phyloP scores from a whole-genome alignment of 345 rosid species.

The Raphanus raphanistrum region DNA sequence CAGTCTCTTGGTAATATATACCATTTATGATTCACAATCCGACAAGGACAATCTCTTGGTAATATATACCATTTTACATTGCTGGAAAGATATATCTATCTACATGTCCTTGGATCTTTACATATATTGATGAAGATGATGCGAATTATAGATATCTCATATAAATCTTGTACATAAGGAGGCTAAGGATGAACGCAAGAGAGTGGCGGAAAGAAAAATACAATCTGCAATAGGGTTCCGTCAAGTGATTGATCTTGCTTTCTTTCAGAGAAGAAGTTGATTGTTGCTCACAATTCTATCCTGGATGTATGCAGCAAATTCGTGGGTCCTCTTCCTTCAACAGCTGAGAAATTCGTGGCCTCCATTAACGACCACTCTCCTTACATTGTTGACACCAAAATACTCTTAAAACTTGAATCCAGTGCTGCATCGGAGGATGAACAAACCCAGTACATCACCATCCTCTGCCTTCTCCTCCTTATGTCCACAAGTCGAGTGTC shows the following conservation, averaged over 20 bases:
- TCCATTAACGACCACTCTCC: slow-evolving; percentile 61
- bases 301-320: slow-evolving; percentile 83
- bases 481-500: slow-evolving; percentile 64
- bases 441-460: slow-evolving; percentile 67
- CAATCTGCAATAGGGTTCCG: slow-evolving; percentile 76
- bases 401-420: slow-evolving; percentile 64
- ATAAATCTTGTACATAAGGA: slow-evolving; percentile 55
- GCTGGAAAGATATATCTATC: not conserved
- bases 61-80: not conserved
- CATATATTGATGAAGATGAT: not conserved
- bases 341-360: slow-evolving; percentile 67
- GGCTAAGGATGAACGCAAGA: slow-evolving; percentile 57
- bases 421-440: slow-evolving; percentile 54
- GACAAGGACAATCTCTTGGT: no score
- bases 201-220: slow-evolving; percentile 56
- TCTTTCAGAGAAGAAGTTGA: slow-evolving; percentile 74
- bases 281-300: slow-evolving; percentile 92
- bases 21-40: not conserved
- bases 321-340: slow-evolving; percentile 72
- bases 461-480: slow-evolving; percentile 68
- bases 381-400: slow-evolving; percentile 74
- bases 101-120: not conserved
- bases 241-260: slow-evolving; percentile 84
- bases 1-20: no score
- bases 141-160: not conserved